Evolutionary conservation across 1,139 yeast species (phyloP).

Genomic region (Debaryomyces sp.): DNA sequence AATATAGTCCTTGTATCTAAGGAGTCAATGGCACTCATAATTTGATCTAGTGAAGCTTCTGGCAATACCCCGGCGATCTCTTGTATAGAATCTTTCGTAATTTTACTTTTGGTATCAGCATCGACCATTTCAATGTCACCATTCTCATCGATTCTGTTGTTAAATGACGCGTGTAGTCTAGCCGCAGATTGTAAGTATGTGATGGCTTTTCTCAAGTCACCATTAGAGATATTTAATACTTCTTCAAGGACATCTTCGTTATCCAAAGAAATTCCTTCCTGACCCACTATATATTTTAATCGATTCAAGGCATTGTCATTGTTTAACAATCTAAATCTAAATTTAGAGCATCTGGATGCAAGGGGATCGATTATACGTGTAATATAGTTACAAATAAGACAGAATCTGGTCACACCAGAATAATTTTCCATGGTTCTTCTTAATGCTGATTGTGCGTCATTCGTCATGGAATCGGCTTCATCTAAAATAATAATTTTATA

Average conservation of each 20-base stretch:
- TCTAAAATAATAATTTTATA: slow-evolving; percentile 84
- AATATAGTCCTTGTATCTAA: slow-evolving; percentile 44
- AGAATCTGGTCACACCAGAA: slow-evolving; percentile 87
- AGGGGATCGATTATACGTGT: slow-evolving; percentile 95
- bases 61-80: slow-evolving; percentile 92
- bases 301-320: slow-evolving; percentile 69
- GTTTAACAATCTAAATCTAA: slow-evolving; percentile 82
- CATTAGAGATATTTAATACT: slow-evolving; percentile 70
- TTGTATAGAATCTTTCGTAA: slow-evolving; percentile 50
- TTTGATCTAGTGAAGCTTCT: slow-evolving; percentile 44
- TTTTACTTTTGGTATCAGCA: slow-evolving; percentile 18
- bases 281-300: slow-evolving; percentile 58
- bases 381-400: slow-evolving; percentile 92
- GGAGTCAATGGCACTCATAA: slow-evolving; percentile 43
- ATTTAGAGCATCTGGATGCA: slow-evolving; percentile 95
- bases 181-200: slow-evolving; percentile 89
- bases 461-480: slow-evolving; percentile 99
- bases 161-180: slow-evolving; percentile 48
- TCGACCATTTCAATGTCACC: slow-evolving; percentile 34
- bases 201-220: slow-evolving; percentile 92
- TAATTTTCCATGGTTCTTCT: slow-evolving; percentile 97
- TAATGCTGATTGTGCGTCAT: slow-evolving; percentile 93
- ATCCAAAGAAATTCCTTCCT: slow-evolving; percentile 52
- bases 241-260: slow-evolving; percentile 56
- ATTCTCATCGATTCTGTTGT: slow-evolving; percentile 16